Conservation (phyloP, 2,329 filamentous ascomycete genomes). For the Stylonectria norvegica region DNA sequence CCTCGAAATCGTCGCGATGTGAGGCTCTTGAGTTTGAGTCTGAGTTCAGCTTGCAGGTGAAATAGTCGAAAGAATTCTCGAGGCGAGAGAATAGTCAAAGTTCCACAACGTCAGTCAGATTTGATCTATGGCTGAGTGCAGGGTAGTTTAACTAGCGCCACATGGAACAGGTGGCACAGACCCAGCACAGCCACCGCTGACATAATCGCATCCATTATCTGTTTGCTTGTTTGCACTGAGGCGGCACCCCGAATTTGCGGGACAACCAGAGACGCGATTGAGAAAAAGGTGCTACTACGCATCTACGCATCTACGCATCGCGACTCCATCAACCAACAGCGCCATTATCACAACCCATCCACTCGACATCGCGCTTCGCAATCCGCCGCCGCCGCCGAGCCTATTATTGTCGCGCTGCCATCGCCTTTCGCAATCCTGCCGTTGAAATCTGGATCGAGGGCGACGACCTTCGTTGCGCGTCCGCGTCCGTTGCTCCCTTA, state of each 20-base stretch:
- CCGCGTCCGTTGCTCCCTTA: constrained; percentile 20
- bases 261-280: constrained; percentile 29
- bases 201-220: too few species aligned
- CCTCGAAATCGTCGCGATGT: neutral
- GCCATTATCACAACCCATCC: constrained; percentile 21
- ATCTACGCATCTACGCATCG: constrained; percentile 23
- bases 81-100: too few species aligned
- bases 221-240: too few species aligned
- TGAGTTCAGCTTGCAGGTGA: neutral
- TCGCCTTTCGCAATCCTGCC: constrained; percentile 1
- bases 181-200: too few species aligned
- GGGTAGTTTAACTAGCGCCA: constrained; percentile 7
- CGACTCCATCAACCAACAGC: constrained; percentile 28
- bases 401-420: constrained; percentile 6
- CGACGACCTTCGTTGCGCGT: constrained; percentile 20
- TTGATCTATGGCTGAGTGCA: constrained; percentile 6
- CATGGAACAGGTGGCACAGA: constrained; percentile 12
- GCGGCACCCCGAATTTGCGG: constrained; percentile 22
- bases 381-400: constrained; percentile 1
- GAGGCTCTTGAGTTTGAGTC: neutral
- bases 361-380: constrained; percentile 3
- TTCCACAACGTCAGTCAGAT: too few species aligned
- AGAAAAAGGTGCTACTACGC: constrained; percentile 31
- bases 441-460: constrained; percentile 8
- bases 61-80: too few species aligned